Evolutionary conservation across 345 rosid genomes (phyloP).

Genomic region (Bruguiera parviflora): DNA sequence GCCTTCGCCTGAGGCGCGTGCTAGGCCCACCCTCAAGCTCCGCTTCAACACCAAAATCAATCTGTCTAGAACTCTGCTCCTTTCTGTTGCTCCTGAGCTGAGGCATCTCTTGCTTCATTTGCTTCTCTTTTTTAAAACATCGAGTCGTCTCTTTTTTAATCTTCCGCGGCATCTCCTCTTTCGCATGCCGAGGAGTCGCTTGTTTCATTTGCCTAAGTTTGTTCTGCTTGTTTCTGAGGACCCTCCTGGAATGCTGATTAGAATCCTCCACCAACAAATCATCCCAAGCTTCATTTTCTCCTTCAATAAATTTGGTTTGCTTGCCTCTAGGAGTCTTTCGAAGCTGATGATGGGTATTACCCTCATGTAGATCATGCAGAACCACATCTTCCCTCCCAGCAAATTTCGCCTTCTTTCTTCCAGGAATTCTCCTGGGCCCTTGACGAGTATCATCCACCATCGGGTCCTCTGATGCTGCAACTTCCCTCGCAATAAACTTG

Average conservation of each 20-base stretch:
- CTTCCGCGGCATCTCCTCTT: conserved; percentile 10
- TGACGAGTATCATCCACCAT: conserved; percentile 15
- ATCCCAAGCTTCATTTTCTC: conserved; percentile 37
- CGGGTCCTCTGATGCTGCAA: conserved; percentile 26
- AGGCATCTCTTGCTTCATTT: conserved; percentile 39
- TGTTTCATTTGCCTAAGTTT: conserved; percentile 29
- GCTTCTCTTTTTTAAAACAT: conserved; percentile 23
- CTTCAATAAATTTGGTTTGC: conserved; percentile 32
- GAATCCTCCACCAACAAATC: conserved; percentile 32
- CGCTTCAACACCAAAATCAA: conserved; percentile 30
- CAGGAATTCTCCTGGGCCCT: conserved; percentile 20
- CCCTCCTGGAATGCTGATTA: conserved; percentile 7
- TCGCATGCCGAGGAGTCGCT: conserved; percentile 28
- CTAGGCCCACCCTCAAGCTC: conserved; percentile 66
- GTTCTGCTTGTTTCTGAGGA: conserved; percentile 19
- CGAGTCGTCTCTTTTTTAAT: conserved; percentile 8
- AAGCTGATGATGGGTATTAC: conserved; percentile 33
- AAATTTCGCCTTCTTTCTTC: conserved; percentile 36
- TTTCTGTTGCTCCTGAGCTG: conserved; percentile 29
- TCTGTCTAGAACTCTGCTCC: conserved; percentile 21
- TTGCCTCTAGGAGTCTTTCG: conserved; percentile 43
- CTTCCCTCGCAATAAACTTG: conserved; percentile 23
- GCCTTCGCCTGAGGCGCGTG: conserved; percentile 71
- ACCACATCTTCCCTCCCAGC: conserved; percentile 24
- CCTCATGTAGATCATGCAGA: conserved; percentile 31